phyloP scores from a whole-genome alignment of 129 eudicot species.

The Flaveria brownii region DNA sequence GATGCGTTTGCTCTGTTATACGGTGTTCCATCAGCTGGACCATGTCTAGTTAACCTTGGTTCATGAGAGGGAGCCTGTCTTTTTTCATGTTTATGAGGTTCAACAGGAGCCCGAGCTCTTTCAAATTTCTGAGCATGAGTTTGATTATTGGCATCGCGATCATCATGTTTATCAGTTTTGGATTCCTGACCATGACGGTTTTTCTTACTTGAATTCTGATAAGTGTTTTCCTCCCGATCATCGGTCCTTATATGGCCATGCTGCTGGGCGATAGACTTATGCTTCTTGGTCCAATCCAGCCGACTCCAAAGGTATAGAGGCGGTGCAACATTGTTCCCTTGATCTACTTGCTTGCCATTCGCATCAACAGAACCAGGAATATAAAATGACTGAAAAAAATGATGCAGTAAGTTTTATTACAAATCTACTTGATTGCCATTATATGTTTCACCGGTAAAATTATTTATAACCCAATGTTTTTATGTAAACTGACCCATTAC shows the following conservation, averaged over 20 bases:
- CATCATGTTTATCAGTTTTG: too few relatives aligned
- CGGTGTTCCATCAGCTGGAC: too few relatives aligned
- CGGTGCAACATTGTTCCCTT: conserved; percentile 66
- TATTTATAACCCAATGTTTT: not conserved
- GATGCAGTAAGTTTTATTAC: not conserved
- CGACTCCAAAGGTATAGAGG: conserved; percentile 86
- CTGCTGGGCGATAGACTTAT: conserved; percentile 56
- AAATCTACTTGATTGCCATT: not conserved
- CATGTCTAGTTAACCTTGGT: too few relatives aligned
- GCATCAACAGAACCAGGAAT: conserved; percentile 81
- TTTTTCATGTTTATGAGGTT: too few relatives aligned
- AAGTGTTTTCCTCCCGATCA: too few relatives aligned
- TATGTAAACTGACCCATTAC: not conserved
- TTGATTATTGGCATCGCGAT: too few relatives aligned
- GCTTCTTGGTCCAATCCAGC: conserved; percentile 60
- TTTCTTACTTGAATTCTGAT: too few relatives aligned
- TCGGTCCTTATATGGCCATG: conserved; percentile 42
- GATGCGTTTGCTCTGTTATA: too few relatives aligned
- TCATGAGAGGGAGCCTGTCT: too few relatives aligned
- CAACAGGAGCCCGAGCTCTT: too few relatives aligned
- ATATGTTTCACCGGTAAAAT: not conserved
- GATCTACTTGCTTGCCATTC: conserved; percentile 71
- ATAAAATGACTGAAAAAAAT: conserved; percentile 68
- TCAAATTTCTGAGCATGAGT: too few relatives aligned
- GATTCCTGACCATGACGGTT: too few relatives aligned